phyloP scores from a whole-genome alignment of 2,329 filamentous ascomycete genomes.

The Blumeriella jaapii region DNA sequence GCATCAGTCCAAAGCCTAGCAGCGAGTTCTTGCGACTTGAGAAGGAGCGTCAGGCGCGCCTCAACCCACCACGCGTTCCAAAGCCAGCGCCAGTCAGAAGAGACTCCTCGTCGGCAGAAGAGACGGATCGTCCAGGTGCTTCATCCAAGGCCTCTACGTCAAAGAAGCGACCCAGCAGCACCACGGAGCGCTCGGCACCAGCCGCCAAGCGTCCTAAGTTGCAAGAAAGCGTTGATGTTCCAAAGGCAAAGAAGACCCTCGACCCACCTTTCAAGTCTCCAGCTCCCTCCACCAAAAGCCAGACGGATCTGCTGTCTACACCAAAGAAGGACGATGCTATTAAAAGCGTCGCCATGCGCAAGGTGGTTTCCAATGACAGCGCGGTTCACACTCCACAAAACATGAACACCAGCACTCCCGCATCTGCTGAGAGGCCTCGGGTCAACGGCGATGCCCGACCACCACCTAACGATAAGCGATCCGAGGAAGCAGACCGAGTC shows the following conservation, averaged over 20 bases:
- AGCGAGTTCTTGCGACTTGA: constrained; percentile 13
- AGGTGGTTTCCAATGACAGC: constrained; percentile 30
- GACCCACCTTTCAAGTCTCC: constrained; percentile 28
- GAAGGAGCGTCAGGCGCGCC: too few species aligned
- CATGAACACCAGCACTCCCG: constrained; percentile 24
- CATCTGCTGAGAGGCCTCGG: constrained; percentile 24
- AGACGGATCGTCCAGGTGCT: constrained; percentile 24
- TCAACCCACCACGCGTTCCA: too few species aligned
- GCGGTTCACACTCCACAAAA: constrained; percentile 30
- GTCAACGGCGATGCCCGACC: constrained; percentile 16
- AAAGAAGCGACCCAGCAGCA: constrained; percentile 20
- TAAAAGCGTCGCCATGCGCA: constrained; percentile 29
- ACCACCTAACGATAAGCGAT: constrained; percentile 6
- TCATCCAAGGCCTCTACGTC: constrained; percentile 3
- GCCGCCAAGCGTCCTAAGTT: constrained; percentile 28
- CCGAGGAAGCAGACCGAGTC: constrained; percentile 9
- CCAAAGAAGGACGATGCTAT: constrained; percentile 31
- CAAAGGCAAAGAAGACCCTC: constrained; percentile 29
- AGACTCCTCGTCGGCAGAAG: constrained; percentile 28
- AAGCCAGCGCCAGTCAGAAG: too few species aligned
- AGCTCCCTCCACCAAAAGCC: constrained; percentile 16
- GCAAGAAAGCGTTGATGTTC: constrained; percentile 21
- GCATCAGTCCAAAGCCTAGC: constrained; percentile 13
- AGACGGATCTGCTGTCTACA: constrained; percentile 28
- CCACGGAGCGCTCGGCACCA: constrained; percentile 18